Base-by-base conservation (phyloP, 495 filamentous ascomycete species). In the Trypethelium eluteriae region DNA sequence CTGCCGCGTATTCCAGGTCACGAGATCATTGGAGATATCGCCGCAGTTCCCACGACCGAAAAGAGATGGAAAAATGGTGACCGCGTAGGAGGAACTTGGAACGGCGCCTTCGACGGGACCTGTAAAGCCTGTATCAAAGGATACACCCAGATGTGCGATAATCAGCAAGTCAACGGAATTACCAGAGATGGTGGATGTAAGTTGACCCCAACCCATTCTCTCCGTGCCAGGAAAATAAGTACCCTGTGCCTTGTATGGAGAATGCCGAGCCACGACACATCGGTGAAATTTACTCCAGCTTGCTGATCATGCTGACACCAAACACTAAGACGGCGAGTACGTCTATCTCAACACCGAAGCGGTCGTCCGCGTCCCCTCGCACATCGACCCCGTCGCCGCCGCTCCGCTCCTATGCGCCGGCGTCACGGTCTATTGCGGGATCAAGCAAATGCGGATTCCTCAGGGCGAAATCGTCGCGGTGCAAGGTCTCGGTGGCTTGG, bases 341-440 rank as follows among this genome's bases (percentile, higher is more conserved):
- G 81, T 80, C 69, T 73, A 80, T 25, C 76, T 91, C 12, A 81
- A 84, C 36, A 74, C 76, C n/a, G 87, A 90, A 71, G 84, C 88
- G 34, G 85, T 75, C 0, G 86, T 88, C 0, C 78, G 77, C n/a
- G 79, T 91, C 57, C 87, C 87, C 4, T 67, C 74, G 5, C 76
- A 84, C 59, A 75, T 84, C 39, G 79, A 87, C 69, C 80, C 87
- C 0, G 85, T 81, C 10, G 77, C 84, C 67, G 84, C 80, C 64
- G 87, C 87, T 0, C 87, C 88, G 0, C 80, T 90, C 14, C 82
- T 91, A 32, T 91, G 88, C 75, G 87, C 88, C 2, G 88, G 88
- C 62, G 81, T 90, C 59, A 89, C 87, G 36, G 83, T 86, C 44
- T 91, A 89, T 82, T 90, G 89, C 77, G 80, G 81, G 4, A 85